Conservation (phyloP, 805 yeast genomes). For the Kazachstania psychrophila region DNA sequence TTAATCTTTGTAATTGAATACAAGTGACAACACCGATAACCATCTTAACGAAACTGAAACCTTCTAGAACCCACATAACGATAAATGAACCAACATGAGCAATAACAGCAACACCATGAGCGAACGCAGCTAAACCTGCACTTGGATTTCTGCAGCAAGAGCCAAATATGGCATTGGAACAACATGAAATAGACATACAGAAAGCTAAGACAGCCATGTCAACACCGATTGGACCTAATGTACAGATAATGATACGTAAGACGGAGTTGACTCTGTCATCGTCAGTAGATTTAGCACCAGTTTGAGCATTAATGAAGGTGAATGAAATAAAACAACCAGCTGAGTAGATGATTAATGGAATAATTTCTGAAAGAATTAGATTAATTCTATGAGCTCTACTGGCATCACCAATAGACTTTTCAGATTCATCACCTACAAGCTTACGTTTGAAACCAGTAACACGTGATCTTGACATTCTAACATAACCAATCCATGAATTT, state of each 20-base stretch:
- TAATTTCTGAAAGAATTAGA: constrained; percentile 55
- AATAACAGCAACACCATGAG: constrained; percentile 92
- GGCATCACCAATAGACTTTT: constrained; percentile 74
- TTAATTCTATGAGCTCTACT: constrained; percentile 75
- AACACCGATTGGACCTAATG: constrained; percentile 83
- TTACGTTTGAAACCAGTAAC: constrained; percentile 74
- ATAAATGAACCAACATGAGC: constrained; percentile 80
- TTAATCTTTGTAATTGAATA: constrained; percentile 75
- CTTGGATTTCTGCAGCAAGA: constrained; percentile 95
- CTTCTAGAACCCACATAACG: constrained; percentile 94
- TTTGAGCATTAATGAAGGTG: constrained; percentile 75
- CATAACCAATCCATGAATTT: constrained; percentile 81
- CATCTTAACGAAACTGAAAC: constrained; percentile 80
- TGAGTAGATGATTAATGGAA: constrained; percentile 62
- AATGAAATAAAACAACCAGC: constrained; percentile 74
- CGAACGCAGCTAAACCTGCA: constrained; percentile 87
- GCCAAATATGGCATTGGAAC: constrained; percentile 91
- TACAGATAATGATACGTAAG: constrained; percentile 64
- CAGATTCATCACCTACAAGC: constrained; percentile 65
- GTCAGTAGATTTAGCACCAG: constrained; percentile 51
- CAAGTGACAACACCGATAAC: constrained; percentile 75
- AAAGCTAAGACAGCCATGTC: constrained; percentile 76
- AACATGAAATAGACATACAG: constrained; percentile 78
- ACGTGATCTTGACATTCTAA: constrained; percentile 73
- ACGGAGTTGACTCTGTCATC: constrained; percentile 53